Percentiles rank a stretch among this genome's conserved stretches.
phyloP scores from a whole-genome alignment of 176 grass and related monocot species.

The Thinopyrum elongatum region DNA sequence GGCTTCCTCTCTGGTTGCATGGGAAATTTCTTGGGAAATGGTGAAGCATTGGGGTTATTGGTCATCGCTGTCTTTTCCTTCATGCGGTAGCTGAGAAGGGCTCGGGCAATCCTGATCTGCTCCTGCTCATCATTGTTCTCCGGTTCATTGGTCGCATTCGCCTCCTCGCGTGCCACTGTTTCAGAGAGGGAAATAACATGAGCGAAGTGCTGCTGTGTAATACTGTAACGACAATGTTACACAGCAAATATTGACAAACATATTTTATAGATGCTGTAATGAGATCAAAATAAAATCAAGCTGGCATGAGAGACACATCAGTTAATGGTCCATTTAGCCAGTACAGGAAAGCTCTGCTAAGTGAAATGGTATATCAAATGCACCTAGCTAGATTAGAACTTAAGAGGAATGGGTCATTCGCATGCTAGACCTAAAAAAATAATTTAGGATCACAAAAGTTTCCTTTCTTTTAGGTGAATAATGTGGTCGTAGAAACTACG shows the following conservation, averaged over 20 bases:
- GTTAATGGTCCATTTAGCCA: neutral
- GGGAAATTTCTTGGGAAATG: constrained; percentile 96
- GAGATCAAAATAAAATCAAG: constrained; percentile 8
- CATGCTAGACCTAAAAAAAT: neutral
- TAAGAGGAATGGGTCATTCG: neutral
- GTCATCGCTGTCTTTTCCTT: constrained; percentile 95
- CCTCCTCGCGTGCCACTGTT: constrained; percentile 72
- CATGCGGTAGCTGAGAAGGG: constrained; percentile 88
- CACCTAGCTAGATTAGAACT: constrained; percentile 5
- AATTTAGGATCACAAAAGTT: neutral
- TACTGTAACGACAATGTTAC: constrained; percentile 4
- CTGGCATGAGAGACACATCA: neutral
- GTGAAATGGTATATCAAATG: neutral
- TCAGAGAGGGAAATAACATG: constrained; percentile 32
- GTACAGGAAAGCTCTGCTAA: neutral
- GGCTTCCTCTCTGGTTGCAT: constrained; percentile 65
- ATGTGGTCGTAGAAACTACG: neutral
- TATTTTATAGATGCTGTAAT: neutral
- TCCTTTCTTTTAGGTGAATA: constrained; percentile 2
- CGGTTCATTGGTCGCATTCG: constrained; percentile 66
- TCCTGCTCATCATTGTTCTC: constrained; percentile 96
- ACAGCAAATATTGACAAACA: neutral
- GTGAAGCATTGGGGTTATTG: constrained; percentile 73
- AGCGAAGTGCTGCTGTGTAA: constrained; percentile 17
- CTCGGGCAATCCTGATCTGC: constrained; percentile 92